Evolutionary conservation across 1,284 basidiomycete genomes (phyloP).

Genomic region (Pyrrhoderma noxium): DNA sequence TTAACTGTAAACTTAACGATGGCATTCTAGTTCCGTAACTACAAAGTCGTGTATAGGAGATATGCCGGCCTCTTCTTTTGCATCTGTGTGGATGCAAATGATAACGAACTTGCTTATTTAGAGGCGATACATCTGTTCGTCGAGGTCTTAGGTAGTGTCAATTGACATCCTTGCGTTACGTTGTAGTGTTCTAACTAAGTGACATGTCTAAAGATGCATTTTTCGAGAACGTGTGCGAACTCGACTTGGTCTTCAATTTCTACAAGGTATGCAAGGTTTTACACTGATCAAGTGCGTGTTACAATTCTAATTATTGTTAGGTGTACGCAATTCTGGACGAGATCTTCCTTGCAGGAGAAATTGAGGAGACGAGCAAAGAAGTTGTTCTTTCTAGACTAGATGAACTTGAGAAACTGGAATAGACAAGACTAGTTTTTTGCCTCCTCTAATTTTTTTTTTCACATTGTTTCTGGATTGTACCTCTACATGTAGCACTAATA

Average conservation of each 20-base stretch:
- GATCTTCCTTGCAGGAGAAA: slow-evolving; percentile 97
- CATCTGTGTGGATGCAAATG: slow-evolving; percentile 94
- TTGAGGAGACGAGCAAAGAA: slow-evolving; percentile 96
- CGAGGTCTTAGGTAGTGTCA: slow-evolving; percentile 78
- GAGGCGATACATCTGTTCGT: slow-evolving; percentile 99
- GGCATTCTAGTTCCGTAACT: slow-evolving; percentile 75
- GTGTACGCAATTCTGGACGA: slow-evolving; percentile 98
- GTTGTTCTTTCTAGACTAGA: slow-evolving; percentile 88
- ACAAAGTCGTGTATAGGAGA: slow-evolving; percentile 91
- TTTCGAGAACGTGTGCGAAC: slow-evolving; percentile 97
- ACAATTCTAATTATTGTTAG: slow-evolving; percentile 33
- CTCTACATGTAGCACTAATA: not conserved
- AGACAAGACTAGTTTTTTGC: not conserved
- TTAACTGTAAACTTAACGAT: not conserved
- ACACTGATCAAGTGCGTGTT: slow-evolving; percentile 5
- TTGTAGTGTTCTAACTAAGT: not conserved
- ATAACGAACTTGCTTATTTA: slow-evolving; percentile 95
- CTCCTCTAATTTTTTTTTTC: not conserved
- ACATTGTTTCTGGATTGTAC: not conserved
- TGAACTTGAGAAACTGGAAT: slow-evolving; percentile 86
- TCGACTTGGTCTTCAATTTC: slow-evolving; percentile 97
- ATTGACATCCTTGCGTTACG: not conserved
- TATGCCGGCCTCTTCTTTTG: slow-evolving; percentile 99
- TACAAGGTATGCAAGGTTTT: slow-evolving; percentile 66
- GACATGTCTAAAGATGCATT: slow-evolving; percentile 68